These are phyloP conservation scores for Colletotrichum gigasporum DNA, from an alignment of 2,329 filamentous ascomycete genomes.

Conservation along the genomic window DNA sequence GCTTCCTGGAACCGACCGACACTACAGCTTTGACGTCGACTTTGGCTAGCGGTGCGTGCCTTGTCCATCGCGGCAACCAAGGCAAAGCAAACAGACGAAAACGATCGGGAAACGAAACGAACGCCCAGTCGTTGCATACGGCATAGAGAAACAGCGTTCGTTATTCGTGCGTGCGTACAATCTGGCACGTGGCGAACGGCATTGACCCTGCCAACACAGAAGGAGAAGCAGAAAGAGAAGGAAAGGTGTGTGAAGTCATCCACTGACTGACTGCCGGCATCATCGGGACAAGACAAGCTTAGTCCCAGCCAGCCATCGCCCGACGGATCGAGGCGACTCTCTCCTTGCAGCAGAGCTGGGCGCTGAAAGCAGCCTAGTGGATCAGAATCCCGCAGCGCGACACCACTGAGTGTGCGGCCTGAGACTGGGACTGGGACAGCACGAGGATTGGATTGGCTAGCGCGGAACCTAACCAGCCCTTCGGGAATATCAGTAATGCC, in stretches of 20 bases:
- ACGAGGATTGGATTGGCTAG: too few species aligned
- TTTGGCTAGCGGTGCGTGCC: background rate
- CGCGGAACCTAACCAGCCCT: too few species aligned
- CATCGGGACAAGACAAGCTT: conserved; percentile 25
- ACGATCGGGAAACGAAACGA: background rate
- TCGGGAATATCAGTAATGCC: conserved; percentile 27
- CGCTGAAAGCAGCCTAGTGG: conserved; percentile 16
- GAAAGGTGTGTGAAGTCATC: conserved; percentile 9
- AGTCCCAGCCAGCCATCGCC: conserved; percentile 7
- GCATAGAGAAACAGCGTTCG: background rate
- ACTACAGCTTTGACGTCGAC: background rate
- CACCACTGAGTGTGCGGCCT: background rate
- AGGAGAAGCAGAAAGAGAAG: background rate
- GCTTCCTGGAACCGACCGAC: too few species aligned
- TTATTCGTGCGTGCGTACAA: background rate
- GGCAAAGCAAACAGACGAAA: background rate
- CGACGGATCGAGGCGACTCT: conserved; percentile 5
- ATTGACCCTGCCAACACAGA: background rate
- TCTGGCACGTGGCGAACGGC: conserved; percentile 16
- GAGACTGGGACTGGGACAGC: too few species aligned
- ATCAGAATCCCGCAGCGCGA: background rate
- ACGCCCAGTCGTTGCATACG: background rate
- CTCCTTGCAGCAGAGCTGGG: conserved; percentile 18
- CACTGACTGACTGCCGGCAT: conserved; percentile 7
- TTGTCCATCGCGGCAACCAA: background rate